These are phyloP conservation scores for Naematelia encephala DNA, from an alignment of 768 basidiomycete genomes.

Conservation along the genomic window DNA sequence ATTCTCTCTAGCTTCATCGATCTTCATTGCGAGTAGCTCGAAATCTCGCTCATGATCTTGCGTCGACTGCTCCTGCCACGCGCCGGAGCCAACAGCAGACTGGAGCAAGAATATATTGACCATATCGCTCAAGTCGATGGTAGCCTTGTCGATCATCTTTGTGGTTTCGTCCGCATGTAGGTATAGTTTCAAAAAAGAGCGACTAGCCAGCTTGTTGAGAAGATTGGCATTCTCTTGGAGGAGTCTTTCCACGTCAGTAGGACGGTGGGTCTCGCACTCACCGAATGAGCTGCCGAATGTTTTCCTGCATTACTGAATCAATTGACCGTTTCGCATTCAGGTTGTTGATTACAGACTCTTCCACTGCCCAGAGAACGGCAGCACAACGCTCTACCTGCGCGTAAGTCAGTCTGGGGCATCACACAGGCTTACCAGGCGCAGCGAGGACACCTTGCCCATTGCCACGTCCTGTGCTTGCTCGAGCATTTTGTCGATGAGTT, in stretches of 20 bases:
- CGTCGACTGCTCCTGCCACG: conserved; percentile 53
- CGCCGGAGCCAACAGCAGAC: conserved; percentile 30
- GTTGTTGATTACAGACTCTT: conserved; percentile 23
- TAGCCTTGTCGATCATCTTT: conserved; percentile 58
- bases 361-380: conserved; percentile 28
- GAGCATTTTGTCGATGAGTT: conserved; percentile 26
- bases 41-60: conserved; percentile 59
- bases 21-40: conserved; percentile 59
- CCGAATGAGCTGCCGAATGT: conserved; percentile 24
- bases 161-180: conserved; percentile 69
- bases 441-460: conserved; percentile 30
- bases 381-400: conserved; percentile 41
- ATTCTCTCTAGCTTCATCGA: conserved; percentile 60
- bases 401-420: background rate
- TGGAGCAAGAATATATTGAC: conserved; percentile 57
- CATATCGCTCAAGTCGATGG: conserved; percentile 59
- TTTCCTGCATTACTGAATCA: conserved; percentile 19
- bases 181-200: conserved; percentile 75
- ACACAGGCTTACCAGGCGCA: conserved; percentile 24
- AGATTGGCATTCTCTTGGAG: conserved; percentile 51
- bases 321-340: conserved; percentile 15
- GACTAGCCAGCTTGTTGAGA: conserved; percentile 60
- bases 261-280: conserved; percentile 1
- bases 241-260: conserved; percentile 14
- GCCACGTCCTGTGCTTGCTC: conserved; percentile 21